Evolutionary conservation across 2,329 filamentous ascomycete species (phyloP).

Genomic region (Falciphora oryzae): DNA sequence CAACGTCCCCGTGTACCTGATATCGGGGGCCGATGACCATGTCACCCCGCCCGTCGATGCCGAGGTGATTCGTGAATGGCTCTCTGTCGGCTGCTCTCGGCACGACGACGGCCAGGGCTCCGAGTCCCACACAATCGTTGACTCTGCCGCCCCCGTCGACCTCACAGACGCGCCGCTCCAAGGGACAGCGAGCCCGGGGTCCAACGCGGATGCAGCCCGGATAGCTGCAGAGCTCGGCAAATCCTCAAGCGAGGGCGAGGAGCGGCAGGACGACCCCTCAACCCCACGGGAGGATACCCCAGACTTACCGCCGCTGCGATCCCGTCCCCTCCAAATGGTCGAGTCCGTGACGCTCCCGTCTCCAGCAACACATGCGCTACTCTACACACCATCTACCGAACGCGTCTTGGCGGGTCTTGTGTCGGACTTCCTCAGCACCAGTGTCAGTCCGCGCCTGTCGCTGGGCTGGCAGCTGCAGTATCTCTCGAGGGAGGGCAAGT

Average conservation of each 20-base stretch:
- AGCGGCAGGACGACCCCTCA: conserved; percentile 37
- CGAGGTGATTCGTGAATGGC: conserved; percentile 26
- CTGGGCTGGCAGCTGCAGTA: conserved; percentile 89
- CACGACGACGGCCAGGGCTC: not conserved
- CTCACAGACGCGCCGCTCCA: not conserved
- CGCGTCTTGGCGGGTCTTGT: conserved; percentile 75
- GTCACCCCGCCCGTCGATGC: conserved; percentile 47
- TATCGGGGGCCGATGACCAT: conserved; percentile 71
- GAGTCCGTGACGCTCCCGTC: conserved; percentile 66
- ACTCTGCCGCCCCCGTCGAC: conserved; percentile 8
- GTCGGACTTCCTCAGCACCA: conserved; percentile 69
- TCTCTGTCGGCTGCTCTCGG: not conserved
- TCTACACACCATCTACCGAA: conserved; percentile 72
- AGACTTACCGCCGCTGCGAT: conserved; percentile 41
- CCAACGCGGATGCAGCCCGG: not conserved
- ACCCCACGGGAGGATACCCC: conserved; percentile 36
- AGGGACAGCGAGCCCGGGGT: not conserved
- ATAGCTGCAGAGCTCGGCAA: conserved; percentile 25
- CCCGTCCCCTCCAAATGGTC: conserved; percentile 48
- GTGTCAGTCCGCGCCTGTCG: conserved; percentile 72
- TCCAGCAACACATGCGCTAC: conserved; percentile 76
- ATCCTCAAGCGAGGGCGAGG: conserved; percentile 33
- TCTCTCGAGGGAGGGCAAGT: conserved; percentile 85
- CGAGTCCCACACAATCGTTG: conserved; percentile 1
- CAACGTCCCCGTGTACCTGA: conserved; percentile 67